Evolutionary conservation across 2,329 filamentous ascomycete genomes (phyloP), one percentile per base, ranked within the genome.

Genomic region (Cercospora zeae-maydis): DNA sequence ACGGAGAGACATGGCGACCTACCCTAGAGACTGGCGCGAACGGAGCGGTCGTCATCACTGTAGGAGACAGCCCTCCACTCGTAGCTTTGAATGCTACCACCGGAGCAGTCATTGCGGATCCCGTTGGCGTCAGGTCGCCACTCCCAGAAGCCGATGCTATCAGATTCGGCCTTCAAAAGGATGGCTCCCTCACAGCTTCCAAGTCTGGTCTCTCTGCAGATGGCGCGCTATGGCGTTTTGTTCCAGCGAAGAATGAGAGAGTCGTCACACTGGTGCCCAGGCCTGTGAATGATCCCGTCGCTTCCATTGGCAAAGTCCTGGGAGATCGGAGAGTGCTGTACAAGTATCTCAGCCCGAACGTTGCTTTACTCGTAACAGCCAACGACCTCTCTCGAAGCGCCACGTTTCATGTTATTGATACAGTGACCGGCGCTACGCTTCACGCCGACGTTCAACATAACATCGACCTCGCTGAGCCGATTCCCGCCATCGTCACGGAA

Each of bases 301-400:
- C 95, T 2, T 98, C 95, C 0, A 96, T 99, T 70, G 95, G 95
- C 9, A 92, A 91, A 63, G 95, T 98, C 1, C 84, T 99, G 21
- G 93, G 92, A 27, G 90, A 99, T 72, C 86, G 95, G 47, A 88
- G 88, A n/a, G 95, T 99, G 53, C 85, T 93, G 66, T 99, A 99
- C 85, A 99, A 99, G 79, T 98, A 98, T 75, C 80, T 99, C 42
- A 96, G 96, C 78, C 87, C 91, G 0, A 97, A 96, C 77, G 84
- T 91, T 6, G 82, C 92, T 2, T 83, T 98, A 0, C 82, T 96
- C 51, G 90, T 90, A 1, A 83, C 90, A 1, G 78, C 87, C 2
- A 83, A 88, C 34, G 83, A 88, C 21, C 78, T 80, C 10, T 72
- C 82, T 2, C 82, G 80, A 3, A 83, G 82, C 0, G 85, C 92